Conservation (phyloP, 2,329 filamentous ascomycete genomes). For the Geosmithia putterillii region DNA sequence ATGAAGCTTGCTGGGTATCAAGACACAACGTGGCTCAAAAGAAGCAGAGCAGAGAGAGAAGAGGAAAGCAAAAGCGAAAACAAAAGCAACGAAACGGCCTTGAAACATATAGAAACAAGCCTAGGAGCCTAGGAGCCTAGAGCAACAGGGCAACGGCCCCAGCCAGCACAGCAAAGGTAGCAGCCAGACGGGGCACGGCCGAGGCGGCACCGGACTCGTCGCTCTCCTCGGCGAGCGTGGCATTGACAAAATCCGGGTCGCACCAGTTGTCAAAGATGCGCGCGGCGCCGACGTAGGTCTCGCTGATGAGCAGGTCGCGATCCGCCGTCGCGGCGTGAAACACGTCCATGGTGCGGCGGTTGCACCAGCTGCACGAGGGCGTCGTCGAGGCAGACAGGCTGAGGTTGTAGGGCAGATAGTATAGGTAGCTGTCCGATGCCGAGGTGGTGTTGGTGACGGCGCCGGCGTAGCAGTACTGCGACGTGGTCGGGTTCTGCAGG, state of each 20-base stretch:
- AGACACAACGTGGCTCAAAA: no score
- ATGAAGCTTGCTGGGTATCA: no score
- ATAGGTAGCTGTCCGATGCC: conserved; percentile 65
- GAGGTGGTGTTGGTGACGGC: conserved; percentile 66
- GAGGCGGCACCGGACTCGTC: neutral
- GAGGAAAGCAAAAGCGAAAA: no score
- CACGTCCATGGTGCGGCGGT: conserved; percentile 70
- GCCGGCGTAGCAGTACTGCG: conserved; percentile 70
- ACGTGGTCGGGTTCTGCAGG: conserved; percentile 51
- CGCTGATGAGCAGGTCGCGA: conserved; percentile 50
- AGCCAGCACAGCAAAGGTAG: neutral
- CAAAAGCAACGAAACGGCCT: no score
- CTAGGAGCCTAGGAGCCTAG: no score
- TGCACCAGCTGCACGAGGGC: conserved; percentile 67
- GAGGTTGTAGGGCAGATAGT: conserved; percentile 73
- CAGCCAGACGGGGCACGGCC: neutral
- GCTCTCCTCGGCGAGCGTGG: conserved; percentile 28
- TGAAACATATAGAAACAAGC: no score
- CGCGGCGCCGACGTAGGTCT: conserved; percentile 61
- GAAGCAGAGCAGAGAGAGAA: no score
- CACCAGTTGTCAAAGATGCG: conserved; percentile 57
- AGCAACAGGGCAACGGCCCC: neutral
- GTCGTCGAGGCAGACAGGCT: conserved; percentile 51
- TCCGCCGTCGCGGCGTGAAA: conserved; percentile 60
- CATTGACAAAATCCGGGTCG: conserved; percentile 44